Conservation (phyloP, 257 asterid species). For the Scutellaria minor region DNA sequence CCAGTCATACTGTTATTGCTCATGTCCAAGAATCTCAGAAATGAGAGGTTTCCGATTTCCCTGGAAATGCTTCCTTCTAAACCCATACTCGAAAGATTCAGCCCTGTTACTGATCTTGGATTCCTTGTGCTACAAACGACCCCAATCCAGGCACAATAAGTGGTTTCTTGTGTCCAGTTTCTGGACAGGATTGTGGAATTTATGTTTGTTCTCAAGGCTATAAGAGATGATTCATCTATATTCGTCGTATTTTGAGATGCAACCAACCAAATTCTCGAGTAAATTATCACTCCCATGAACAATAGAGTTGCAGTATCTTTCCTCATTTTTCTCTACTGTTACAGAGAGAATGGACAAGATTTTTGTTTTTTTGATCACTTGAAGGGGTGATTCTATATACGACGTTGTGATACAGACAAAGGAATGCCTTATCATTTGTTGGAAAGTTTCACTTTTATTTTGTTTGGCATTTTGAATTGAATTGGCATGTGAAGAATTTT, state of each 20-base stretch:
- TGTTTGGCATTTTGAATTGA: no score
- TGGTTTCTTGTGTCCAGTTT: slow-evolving; percentile 21
- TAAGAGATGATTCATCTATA: background rate
- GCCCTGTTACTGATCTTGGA: slow-evolving; percentile 5
- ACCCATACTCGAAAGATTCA: slow-evolving; percentile 11
- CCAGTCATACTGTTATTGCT: slow-evolving; percentile 3
- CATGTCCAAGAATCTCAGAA: background rate
- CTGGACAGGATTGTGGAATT: background rate
- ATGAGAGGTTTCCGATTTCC: slow-evolving; percentile 23
- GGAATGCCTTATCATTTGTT: no score
- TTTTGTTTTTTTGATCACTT: no score
- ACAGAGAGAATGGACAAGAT: background rate
- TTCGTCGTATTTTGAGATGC: background rate
- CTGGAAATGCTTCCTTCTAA: background rate
- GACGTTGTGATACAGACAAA: no score
- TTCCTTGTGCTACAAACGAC: slow-evolving; percentile 9
- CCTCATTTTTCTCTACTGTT: background rate
- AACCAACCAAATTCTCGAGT: background rate
- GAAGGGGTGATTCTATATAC: no score
- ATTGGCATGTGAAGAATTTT: background rate
- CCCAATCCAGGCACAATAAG: slow-evolving; percentile 25
- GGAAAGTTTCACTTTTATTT: no score
- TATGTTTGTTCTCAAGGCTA: background rate
- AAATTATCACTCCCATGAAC: background rate
- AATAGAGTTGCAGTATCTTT: background rate